phyloP scores from a whole-genome alignment of 2,329 filamentous ascomycete genomes.

The Fonsecaea multimorphosa region DNA sequence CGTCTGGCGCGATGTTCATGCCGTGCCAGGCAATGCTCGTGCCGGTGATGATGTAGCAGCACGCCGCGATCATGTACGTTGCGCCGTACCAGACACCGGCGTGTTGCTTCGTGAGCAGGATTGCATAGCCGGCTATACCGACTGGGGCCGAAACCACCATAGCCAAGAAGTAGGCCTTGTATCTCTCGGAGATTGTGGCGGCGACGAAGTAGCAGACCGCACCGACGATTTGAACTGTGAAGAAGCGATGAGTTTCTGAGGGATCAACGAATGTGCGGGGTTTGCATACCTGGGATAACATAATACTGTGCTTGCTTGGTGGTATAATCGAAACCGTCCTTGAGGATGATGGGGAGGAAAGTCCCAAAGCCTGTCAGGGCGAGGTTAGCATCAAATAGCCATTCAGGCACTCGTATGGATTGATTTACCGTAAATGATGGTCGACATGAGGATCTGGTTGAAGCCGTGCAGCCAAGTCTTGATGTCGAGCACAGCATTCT shows the following conservation, averaged over 20 bases:
- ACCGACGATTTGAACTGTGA: constrained; percentile 47
- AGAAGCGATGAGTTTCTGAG: constrained; percentile 44
- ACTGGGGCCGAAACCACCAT: constrained; percentile 50
- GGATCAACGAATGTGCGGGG: neutral
- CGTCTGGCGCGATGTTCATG: constrained; percentile 61
- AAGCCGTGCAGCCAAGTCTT: constrained; percentile 59
- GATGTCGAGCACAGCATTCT: constrained; percentile 55
- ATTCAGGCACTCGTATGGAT: too few species aligned
- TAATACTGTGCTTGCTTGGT: constrained; percentile 59
- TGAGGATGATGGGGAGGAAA: constrained; percentile 63
- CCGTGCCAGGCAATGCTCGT: constrained; percentile 57
- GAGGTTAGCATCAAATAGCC: constrained; percentile 3
- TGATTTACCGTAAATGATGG: constrained; percentile 52
- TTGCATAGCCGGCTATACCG: constrained; percentile 57
- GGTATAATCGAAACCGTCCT: constrained; percentile 56
- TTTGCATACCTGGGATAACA: constrained; percentile 52
- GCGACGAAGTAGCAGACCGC: constrained; percentile 46
- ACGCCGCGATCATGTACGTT: constrained; percentile 56
- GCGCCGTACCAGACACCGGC: constrained; percentile 59
- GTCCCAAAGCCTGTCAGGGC: constrained; percentile 58
- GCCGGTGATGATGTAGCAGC: constrained; percentile 57
- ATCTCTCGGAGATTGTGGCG: constrained; percentile 51
- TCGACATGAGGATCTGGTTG: constrained; percentile 61
- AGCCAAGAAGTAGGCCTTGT: constrained; percentile 45
- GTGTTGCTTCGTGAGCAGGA: constrained; percentile 56